Evolutionary conservation across 768 basidiomycete species (phyloP).

Genomic region (Steccherinum ochraceum): DNA sequence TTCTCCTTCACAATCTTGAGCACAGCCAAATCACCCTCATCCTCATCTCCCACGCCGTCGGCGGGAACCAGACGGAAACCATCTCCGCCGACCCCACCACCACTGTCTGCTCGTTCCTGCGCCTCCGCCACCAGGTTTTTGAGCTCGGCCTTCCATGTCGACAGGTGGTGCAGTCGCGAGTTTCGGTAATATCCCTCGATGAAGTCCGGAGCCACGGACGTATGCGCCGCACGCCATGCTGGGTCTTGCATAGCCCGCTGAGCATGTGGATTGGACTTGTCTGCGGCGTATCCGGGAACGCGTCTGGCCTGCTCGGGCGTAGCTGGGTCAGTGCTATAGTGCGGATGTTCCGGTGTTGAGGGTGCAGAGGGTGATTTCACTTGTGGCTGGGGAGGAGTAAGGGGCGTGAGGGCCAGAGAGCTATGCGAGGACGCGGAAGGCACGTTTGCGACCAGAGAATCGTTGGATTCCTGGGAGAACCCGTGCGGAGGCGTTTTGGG

Average conservation of each 20-base stretch:
- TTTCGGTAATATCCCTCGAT: slow-evolving; percentile 68
- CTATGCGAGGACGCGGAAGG: neutral
- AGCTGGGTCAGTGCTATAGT: slow-evolving; percentile 37
- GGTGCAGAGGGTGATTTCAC: slow-evolving; percentile 4
- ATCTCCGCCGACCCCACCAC: slow-evolving; percentile 8
- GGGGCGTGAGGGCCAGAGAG: neutral
- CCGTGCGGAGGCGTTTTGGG: neutral
- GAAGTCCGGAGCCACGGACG: slow-evolving; percentile 80
- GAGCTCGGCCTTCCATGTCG: slow-evolving; percentile 90
- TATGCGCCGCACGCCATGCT: slow-evolving; percentile 84
- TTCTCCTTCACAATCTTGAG: slow-evolving; percentile 28
- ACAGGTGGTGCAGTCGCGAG: slow-evolving; percentile 88
- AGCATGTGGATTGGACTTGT: slow-evolving; percentile 65
- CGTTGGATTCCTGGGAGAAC: neutral
- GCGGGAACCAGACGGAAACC: neutral
- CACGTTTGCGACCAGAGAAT: neutral
- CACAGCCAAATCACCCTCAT: slow-evolving; percentile 16
- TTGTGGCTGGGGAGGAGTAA: slow-evolving; percentile 13
- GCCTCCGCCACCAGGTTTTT: slow-evolving; percentile 74
- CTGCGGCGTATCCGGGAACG: slow-evolving; percentile 61
- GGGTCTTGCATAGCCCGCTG: slow-evolving; percentile 76
- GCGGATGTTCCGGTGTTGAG: slow-evolving; percentile 16
- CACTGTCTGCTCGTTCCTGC: slow-evolving; percentile 59
- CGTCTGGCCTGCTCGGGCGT: slow-evolving; percentile 36
- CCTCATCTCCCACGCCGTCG: neutral